Evolutionary conservation across 116 monocot species (phyloP).

Genomic region (Cymodocea nodosa): DNA sequence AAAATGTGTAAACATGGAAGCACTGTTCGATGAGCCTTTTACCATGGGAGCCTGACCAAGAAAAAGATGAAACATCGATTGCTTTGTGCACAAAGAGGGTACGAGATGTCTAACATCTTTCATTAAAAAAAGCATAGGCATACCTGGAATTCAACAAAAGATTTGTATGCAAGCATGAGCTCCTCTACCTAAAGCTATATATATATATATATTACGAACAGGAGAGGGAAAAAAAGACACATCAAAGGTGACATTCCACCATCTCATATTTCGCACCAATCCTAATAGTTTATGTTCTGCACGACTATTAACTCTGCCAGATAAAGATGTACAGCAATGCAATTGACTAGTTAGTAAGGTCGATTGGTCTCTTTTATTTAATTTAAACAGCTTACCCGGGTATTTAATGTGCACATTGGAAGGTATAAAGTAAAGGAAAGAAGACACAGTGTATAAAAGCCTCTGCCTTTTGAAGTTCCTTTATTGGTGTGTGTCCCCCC

Average conservation of each 20-base stretch:
- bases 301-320: background rate
- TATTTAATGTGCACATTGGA: background rate
- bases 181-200: background rate
- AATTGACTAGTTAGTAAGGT: background rate
- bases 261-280: background rate
- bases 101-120: background rate
- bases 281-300: background rate
- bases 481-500: background rate
- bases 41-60: constrained; percentile 2
- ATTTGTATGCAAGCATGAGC: background rate
- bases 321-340: background rate
- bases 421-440: background rate
- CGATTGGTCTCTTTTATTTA: background rate
- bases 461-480: background rate
- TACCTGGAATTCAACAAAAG: constrained; percentile 5
- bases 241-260: background rate
- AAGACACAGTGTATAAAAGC: background rate
- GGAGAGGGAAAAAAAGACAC: background rate
- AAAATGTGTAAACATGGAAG: constrained; percentile 1
- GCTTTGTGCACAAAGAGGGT: background rate
- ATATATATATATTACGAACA: background rate
- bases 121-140: background rate
- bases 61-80: constrained; percentile 1
- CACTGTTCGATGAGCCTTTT: background rate
- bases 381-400: constrained; percentile 1